Conservation (phyloP, 805 yeast genomes). For the Kurtzmaniella cleridarum region DNA sequence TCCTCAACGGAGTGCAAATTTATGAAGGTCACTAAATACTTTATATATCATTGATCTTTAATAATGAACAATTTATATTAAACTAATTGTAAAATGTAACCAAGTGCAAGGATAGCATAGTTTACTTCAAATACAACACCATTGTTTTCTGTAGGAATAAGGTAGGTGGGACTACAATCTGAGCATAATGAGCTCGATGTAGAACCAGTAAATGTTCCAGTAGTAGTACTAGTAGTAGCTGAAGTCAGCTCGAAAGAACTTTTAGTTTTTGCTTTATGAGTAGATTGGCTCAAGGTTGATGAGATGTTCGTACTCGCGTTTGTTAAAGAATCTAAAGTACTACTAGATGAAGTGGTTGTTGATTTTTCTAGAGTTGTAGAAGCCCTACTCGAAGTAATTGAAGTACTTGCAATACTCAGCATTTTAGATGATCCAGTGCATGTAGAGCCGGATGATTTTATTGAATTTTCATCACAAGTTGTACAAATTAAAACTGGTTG, state of each 20-base stretch:
- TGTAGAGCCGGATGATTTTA: no score
- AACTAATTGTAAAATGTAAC: not conserved
- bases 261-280: no score
- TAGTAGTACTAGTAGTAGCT: not conserved
- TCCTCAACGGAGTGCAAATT: constrained; percentile 43
- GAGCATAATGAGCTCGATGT: not conserved
- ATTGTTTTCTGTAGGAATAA: not conserved
- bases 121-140: not conserved
- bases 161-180: not conserved
- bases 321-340: no score
- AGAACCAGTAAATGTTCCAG: not conserved
- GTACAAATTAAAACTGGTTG: no score
- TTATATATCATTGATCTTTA: not conserved
- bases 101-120: no score
- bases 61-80: not conserved
- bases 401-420: no score
- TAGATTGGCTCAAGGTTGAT: no score
- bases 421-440: no score
- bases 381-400: no score
- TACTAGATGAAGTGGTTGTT: not conserved
- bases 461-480: no score
- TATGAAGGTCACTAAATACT: not conserved
- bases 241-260: not conserved
- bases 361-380: no score
- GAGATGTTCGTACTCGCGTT: no score